These are phyloP conservation scores for Pichia sp. DNA, from an alignment of 1,139 yeast genomes.

Conservation along the genomic window DNA sequence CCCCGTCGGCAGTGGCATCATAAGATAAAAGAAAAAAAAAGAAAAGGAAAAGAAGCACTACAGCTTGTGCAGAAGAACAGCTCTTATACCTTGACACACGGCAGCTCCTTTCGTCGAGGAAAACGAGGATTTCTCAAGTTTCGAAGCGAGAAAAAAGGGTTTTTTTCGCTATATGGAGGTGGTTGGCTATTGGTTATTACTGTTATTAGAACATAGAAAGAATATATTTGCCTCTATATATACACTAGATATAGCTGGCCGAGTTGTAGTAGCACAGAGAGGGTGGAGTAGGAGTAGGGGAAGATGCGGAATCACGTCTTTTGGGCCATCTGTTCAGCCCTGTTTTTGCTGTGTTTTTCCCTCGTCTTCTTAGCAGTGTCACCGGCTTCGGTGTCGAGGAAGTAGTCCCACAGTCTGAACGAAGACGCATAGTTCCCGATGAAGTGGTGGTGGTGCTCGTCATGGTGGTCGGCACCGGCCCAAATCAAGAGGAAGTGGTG, in stretches of 20 bases:
- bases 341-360: constrained; percentile 51
- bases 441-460: constrained; percentile 91
- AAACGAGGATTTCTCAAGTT: background rate
- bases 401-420: constrained; percentile 90
- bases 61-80: too few species aligned
- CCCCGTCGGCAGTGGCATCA: too few species aligned
- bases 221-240: background rate
- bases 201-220: background rate
- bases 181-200: background rate
- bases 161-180: background rate
- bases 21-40: too few species aligned
- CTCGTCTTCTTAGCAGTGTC: constrained; percentile 58
- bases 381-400: constrained; percentile 81
- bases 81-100: too few species aligned
- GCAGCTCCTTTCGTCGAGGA: background rate
- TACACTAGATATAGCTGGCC: background rate
- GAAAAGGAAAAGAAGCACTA: too few species aligned
- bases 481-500: constrained; percentile 88
- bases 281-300: background rate
- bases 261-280: background rate
- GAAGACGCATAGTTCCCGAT: constrained; percentile 90
- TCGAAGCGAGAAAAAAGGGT: background rate
- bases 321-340: constrained; percentile 41
- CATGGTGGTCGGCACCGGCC: constrained; percentile 99
- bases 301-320: constrained; percentile 10